Evolutionary conservation across 768 basidiomycete species (phyloP), one percentile per base, ranked within the genome.

Genomic region (Leccinum uliginosum): DNA sequence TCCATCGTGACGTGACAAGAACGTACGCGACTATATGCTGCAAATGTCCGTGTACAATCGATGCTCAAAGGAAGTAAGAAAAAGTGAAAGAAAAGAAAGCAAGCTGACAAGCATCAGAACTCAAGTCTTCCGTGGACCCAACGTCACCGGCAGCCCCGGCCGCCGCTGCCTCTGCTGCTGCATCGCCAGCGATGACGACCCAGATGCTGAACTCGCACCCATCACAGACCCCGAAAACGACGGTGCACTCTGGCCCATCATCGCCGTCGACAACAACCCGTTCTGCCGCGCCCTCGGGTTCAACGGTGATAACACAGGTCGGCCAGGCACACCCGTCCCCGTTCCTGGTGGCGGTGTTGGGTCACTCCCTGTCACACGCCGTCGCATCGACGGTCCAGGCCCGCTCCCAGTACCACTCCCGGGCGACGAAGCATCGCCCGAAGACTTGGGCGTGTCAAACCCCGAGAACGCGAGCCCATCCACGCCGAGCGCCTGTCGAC

Each of bases 401-500:
- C 59, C 32, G 0, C 48, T 23, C 14, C 44, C 51, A 14, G 35
- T 29, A 17, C 60, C 19, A 4, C 40, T 24, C 24, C 56, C 71
- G 29, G 59, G 49, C 7, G 62, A 54, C 24, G 50, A 53, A 46
- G 54, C 57, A 29, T 66, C 70, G 24, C 62, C 66, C 48, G 40
- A 43, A 19, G 61, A 62, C 68, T 66, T 65, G 38, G 80, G 40
- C 5, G 40, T 34, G 72, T 74, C 51, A 78, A 80, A 55, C 74
- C 62, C 65, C 62, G 58, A 77, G 55, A 84, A 80, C 1, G 83
- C 73, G 3, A 80, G 69, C 1, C 70, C 75, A 54, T 93, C 88
- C 14, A 79, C 73, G n/a, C 88, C 89, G 7, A 87, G 74, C 0
- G 86, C 83, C 61, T 84, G 86, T 35, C 95, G 79, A 27, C 94